Evolutionary conservation across 495 filamentous ascomycete species (phyloP).

Genomic region (Beverwykella pulmonaria): DNA sequence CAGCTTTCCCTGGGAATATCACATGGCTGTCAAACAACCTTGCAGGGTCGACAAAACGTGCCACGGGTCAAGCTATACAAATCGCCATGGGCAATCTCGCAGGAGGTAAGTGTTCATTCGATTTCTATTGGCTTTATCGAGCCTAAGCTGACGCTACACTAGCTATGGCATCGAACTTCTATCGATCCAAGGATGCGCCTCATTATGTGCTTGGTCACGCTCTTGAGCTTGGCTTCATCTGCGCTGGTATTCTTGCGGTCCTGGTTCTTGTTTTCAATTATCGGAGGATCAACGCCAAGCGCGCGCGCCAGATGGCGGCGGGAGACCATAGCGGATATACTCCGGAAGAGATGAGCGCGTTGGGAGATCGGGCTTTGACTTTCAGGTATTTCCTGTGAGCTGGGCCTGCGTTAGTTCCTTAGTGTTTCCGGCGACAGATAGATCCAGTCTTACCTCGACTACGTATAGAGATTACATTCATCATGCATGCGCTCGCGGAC

Average conservation of each 20-base stretch:
- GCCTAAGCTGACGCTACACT: constrained; percentile 4
- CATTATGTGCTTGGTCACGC: constrained; percentile 69
- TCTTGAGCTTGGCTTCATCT: constrained; percentile 70
- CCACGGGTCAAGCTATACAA: constrained; percentile 72
- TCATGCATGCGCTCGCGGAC: not conserved
- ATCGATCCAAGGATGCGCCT: constrained; percentile 64
- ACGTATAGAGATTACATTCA: not conserved
- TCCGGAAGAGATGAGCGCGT: constrained; percentile 56
- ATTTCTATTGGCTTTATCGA: not conserved
- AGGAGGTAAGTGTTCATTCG: constrained; percentile 46
- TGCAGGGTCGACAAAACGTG: constrained; percentile 69
- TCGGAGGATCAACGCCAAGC: constrained; percentile 57
- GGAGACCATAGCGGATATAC: constrained; percentile 54
- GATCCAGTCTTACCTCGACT: not conserved
- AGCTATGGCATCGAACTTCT: constrained; percentile 79
- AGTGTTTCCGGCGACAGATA: not conserved
- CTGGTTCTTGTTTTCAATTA: constrained; percentile 61
- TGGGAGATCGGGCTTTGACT: constrained; percentile 66
- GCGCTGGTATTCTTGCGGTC: constrained; percentile 61
- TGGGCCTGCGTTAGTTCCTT: not conserved
- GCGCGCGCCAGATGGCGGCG: constrained; percentile 49
- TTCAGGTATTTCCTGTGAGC: constrained; percentile 62
- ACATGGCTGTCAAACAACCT: constrained; percentile 72
- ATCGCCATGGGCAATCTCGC: constrained; percentile 75
- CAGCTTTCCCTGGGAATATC: constrained; percentile 66